Evolutionary conservation across 78 protist species (phyloP).

Genomic region (Diacronema lutheri): DNA sequence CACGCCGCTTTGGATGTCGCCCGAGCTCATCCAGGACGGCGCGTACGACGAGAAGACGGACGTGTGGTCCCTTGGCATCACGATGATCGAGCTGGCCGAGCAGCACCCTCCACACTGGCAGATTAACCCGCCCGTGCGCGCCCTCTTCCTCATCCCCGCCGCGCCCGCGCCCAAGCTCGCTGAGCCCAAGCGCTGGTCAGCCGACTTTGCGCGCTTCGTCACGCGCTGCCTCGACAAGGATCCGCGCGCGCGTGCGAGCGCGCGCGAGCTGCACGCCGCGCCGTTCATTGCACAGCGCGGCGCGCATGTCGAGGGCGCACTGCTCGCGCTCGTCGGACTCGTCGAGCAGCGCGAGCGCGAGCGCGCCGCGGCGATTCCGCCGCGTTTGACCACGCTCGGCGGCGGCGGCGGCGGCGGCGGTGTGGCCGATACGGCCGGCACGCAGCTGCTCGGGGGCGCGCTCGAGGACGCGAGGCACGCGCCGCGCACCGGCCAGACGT

Average conservation of each 20-base stretch:
- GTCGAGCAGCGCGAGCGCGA: too few relatives aligned
- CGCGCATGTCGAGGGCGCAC: too few relatives aligned
- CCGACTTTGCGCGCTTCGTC: constrained; percentile 34
- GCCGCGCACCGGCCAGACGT: too few relatives aligned
- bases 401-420: too few relatives aligned
- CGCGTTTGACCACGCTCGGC: too few relatives aligned
- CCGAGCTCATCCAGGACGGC: constrained; percentile 66
- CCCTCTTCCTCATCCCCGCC: constrained; percentile 68
- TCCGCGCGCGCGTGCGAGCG: constrained; percentile 53
- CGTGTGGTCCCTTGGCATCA: constrained; percentile 81
- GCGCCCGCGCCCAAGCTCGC: constrained; percentile 59
- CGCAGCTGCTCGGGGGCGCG: too few relatives aligned
- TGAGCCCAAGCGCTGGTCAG: constrained; percentile 20
- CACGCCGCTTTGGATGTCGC: constrained; percentile 90
- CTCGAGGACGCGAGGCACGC: too few relatives aligned
- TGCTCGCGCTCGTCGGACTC: too few relatives aligned
- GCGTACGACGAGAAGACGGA: constrained; percentile 51
- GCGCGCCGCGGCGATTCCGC: too few relatives aligned
- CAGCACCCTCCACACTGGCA: constrained; percentile 53
- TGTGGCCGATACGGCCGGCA: too few relatives aligned
- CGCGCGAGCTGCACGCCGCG: constrained; percentile 43
- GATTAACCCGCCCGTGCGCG: constrained; percentile 73
- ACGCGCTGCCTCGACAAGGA: constrained; percentile 57
- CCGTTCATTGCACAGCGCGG: constrained; percentile 47
- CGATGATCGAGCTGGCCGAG: constrained; percentile 66